Percentiles rank a stretch among this genome's conserved stretches.
phyloP scores from a whole-genome alignment of 495 filamentous ascomycete genomes.

The Trypethelium eluteriae region DNA sequence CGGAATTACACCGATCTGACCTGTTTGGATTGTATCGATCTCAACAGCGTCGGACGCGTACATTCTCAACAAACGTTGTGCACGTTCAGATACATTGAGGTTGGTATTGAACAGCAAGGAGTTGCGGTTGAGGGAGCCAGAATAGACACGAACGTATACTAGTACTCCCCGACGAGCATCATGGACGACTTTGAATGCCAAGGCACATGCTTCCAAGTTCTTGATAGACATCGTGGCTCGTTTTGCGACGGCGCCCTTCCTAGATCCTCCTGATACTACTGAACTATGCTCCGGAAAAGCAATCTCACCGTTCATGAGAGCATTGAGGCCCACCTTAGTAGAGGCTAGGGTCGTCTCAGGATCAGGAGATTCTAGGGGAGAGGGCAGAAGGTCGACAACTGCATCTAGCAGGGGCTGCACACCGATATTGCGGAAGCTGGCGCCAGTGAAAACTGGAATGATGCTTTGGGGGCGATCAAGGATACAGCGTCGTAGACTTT shows the following conservation, averaged over 20 bases:
- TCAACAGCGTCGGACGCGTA: slow-evolving; percentile 85
- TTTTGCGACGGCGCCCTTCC: slow-evolving; percentile 36
- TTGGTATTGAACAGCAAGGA: slow-evolving; percentile 80
- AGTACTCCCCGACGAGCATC: slow-evolving; percentile 79
- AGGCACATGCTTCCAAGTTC: slow-evolving; percentile 63
- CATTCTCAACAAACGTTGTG: slow-evolving; percentile 78
- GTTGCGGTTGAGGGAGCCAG: slow-evolving; percentile 66
- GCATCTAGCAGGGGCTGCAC: slow-evolving; percentile 90
- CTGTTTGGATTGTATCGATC: slow-evolving; percentile 66
- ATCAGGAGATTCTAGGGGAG: slow-evolving; percentile 68
- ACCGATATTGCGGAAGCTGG: slow-evolving; percentile 88
- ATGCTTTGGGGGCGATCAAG: slow-evolving; percentile 51
- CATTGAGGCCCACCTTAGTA: slow-evolving; percentile 43
- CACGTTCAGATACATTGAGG: slow-evolving; percentile 71
- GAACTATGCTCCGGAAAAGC: slow-evolving; percentile 33
- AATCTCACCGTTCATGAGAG: slow-evolving; percentile 48
- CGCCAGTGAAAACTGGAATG: slow-evolving; percentile 82
- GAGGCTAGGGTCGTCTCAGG: slow-evolving; percentile 63
- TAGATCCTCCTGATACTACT: neutral
- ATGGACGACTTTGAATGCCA: slow-evolving; percentile 96
- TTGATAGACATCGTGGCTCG: slow-evolving; percentile 39
- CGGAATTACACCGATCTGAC: slow-evolving; percentile 92
- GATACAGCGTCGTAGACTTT: slow-evolving; percentile 65
- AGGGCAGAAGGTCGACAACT: slow-evolving; percentile 77
- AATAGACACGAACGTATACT: slow-evolving; percentile 89